These are phyloP conservation scores for Dictyostelium firmibasis DNA, from an alignment of 78 protist genomes.

Conservation along the genomic window DNA sequence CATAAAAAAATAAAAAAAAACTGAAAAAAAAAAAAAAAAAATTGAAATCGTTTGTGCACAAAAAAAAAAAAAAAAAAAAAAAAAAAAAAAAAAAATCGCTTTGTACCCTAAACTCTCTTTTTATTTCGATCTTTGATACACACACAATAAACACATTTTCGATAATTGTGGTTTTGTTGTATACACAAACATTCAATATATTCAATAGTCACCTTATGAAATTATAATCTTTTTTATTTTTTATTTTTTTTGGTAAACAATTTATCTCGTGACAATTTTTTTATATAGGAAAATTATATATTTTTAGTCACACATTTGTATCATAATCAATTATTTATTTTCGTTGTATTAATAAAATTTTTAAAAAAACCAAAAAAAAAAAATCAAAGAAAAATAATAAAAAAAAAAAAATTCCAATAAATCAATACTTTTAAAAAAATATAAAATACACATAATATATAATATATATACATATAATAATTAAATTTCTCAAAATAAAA, in stretches of 20 bases:
- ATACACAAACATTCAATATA: background rate
- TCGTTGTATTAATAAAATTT: background rate
- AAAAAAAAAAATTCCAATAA: background rate
- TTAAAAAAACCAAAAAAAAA: too few relatives aligned
- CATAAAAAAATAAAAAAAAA: background rate
- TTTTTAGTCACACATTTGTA: background rate
- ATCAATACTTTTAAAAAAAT: too few relatives aligned
- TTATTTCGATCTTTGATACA: background rate
- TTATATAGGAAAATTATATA: background rate
- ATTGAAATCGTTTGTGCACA: background rate
- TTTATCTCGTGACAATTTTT: background rate
- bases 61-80: too few relatives aligned
- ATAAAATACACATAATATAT: too few relatives aligned
- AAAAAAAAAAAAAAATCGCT: background rate
- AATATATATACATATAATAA: background rate
- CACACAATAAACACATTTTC: background rate
- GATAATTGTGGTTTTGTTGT: background rate
- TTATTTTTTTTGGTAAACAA: background rate
- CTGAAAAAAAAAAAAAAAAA: too few relatives aligned
- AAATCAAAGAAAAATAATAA: background rate
- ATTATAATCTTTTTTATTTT: background rate
- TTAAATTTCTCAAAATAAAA: background rate
- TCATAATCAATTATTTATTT: background rate
- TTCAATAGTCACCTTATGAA: background rate
- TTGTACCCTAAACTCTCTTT: background rate